A percentile compares a stretch with the other conserved stretches of the same genome.
Evolutionary conservation across 2,329 filamentous ascomycete genomes (phyloP).

Genomic region (Tolypocladium ovalisporum): DNA sequence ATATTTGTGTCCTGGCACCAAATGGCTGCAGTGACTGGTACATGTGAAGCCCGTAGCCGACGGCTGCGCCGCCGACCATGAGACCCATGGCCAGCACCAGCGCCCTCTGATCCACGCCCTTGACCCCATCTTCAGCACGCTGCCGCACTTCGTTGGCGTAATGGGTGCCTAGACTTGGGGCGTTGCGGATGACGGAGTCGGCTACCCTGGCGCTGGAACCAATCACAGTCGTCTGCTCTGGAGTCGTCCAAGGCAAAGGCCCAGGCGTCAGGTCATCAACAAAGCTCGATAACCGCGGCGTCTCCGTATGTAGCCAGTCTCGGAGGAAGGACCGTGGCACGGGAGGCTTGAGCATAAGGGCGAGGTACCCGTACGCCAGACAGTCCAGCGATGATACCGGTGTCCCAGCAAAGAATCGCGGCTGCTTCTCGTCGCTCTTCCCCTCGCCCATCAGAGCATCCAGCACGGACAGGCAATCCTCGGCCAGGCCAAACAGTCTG

Average conservation of each 20-base stretch:
- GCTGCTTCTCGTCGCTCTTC: conserved; percentile 8
- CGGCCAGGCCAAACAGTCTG: conserved; percentile 61
- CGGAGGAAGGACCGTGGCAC: conserved; percentile 31
- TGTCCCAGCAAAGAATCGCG: conserved; percentile 19
- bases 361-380: conserved; percentile 68
- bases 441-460: conserved; percentile 36
- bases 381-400: conserved; percentile 51
- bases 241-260: conserved; percentile 16
- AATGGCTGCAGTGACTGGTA: conserved; percentile 33
- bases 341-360: conserved; percentile 50
- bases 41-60: conserved; percentile 26
- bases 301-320: conserved; percentile 26
- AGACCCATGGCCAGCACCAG: conserved; percentile 20
- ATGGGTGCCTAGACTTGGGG: conserved; percentile 22
- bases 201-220: conserved; percentile 18
- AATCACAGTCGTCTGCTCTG: conserved; percentile 10
- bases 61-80: conserved; percentile 24
- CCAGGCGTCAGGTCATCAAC: conserved; percentile 17
- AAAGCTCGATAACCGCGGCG: conserved; percentile 19
- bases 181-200: conserved; percentile 22
- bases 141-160: conserved; percentile 26
- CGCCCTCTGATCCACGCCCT: conserved; percentile 20
- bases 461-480: conserved; percentile 61
- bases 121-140: conserved; percentile 20
- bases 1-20: conserved; percentile 32